Evolutionary conservation across 139 green algal species (phyloP).

Genomic region (Volvox reticuliferus): DNA sequence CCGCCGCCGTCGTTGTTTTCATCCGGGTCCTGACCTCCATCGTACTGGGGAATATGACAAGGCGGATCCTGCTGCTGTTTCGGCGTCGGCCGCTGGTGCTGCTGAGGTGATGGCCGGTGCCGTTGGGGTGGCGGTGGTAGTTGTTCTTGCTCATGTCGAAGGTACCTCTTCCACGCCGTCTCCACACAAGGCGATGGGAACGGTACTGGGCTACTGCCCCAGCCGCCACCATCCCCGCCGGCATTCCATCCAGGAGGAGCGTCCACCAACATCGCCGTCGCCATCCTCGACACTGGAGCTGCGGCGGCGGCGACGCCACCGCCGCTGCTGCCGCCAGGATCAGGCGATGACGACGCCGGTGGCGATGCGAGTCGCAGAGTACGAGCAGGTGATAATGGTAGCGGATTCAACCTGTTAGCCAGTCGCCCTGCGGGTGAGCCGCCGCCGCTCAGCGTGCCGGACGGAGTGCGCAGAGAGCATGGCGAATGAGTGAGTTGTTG

Average conservation of each 20-base stretch:
- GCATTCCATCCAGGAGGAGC: no score
- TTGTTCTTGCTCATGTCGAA: slow-evolving; percentile 12
- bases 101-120: slow-evolving; percentile 4
- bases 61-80: no score
- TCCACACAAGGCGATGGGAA: not conserved
- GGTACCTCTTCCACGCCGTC: slow-evolving; percentile 21
- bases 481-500: not conserved
- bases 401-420: not conserved
- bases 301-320: not conserved
- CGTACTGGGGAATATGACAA: not conserved
- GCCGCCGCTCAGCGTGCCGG: not conserved
- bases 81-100: slow-evolving; percentile 7
- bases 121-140: not conserved
- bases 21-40: not conserved
- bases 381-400: not conserved
- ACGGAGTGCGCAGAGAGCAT: not conserved
- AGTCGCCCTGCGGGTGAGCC: not conserved
- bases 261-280: not conserved
- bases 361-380: not conserved
- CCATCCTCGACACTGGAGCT: not conserved
- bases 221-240: not conserved
- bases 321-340: not conserved
- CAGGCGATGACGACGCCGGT: not conserved
- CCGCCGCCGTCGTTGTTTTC: not conserved
- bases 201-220: not conserved